Evolutionary conservation across 2,329 filamentous ascomycete genomes (phyloP).

Genomic region (Aspergillus candidus): DNA sequence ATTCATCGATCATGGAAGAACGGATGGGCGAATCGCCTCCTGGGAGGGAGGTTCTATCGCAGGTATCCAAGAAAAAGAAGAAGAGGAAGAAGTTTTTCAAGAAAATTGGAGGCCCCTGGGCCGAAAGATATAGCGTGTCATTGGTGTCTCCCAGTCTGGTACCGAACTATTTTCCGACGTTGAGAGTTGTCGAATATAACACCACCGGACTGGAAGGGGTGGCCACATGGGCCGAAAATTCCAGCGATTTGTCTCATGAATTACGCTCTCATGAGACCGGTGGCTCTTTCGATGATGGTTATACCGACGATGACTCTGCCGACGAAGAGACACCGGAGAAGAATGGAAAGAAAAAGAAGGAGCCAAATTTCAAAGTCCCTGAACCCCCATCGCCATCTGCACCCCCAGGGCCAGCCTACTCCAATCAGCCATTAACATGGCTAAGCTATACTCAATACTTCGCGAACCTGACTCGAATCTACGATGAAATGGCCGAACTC

Average conservation of each 20-base stretch:
- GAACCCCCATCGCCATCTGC: slow-evolving; percentile 64
- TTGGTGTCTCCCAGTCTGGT: slow-evolving; percentile 82
- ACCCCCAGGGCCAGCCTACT: slow-evolving; percentile 84
- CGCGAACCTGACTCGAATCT: slow-evolving; percentile 86
- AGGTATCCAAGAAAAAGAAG: slow-evolving; percentile 40
- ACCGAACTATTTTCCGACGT: slow-evolving; percentile 83
- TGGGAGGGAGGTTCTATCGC: slow-evolving; percentile 3
- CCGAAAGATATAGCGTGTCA: slow-evolving; percentile 76
- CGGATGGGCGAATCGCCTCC: slow-evolving; percentile 4
- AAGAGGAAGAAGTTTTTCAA: slow-evolving; percentile 51
- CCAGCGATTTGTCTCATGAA: neutral
- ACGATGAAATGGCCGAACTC: slow-evolving; percentile 56
- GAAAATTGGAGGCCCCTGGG: slow-evolving; percentile 71
- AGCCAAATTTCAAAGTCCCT: slow-evolving; percentile 61
- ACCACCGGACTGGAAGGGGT: slow-evolving; percentile 65
- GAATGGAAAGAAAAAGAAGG: slow-evolving; percentile 44
- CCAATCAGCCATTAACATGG: slow-evolving; percentile 71
- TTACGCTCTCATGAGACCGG: neutral
- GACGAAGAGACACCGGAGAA: slow-evolving; percentile 27
- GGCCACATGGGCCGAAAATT: slow-evolving; percentile 27
- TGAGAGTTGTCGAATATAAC: slow-evolving; percentile 94
- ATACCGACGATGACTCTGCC: slow-evolving; percentile 4
- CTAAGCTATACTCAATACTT: slow-evolving; percentile 84
- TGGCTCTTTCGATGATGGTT: no score
- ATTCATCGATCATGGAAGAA: slow-evolving; percentile 12